phyloP scores from a whole-genome alignment of 73 alveolate species.

The Tetrahymena elliotti region DNA sequence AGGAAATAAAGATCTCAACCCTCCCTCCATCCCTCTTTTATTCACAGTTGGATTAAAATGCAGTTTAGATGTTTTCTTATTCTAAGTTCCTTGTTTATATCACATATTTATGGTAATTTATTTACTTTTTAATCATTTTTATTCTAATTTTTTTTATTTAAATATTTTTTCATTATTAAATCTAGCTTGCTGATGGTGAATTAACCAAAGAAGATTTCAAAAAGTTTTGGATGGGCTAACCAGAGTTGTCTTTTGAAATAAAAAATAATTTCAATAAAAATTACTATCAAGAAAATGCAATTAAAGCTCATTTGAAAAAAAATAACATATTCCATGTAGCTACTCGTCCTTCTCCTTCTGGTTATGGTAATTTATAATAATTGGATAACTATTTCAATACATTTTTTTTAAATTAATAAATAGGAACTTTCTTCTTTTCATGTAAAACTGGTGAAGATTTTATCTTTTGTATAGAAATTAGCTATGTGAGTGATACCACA shows the following conservation, averaged over 20 bases:
- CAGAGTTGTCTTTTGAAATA: background rate
- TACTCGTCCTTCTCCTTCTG: background rate
- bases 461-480: background rate
- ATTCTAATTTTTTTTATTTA: background rate
- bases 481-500: background rate
- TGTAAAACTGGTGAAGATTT: background rate
- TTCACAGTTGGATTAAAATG: background rate
- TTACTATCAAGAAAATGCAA: background rate
- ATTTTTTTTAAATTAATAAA: background rate
- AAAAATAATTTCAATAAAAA: background rate
- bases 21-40: background rate
- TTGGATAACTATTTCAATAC: too few relatives aligned
- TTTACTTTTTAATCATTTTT: background rate
- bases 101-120: background rate
- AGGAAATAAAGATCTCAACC: background rate
- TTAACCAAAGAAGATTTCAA: background rate
- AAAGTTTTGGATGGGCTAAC: background rate
- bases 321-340: background rate
- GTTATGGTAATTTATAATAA: background rate
- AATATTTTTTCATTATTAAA: background rate
- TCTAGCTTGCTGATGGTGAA: background rate
- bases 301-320: background rate
- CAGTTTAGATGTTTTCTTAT: background rate
- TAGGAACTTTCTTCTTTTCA: background rate
- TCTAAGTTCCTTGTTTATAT: background rate